A percentile compares a stretch with the other conserved stretches of the same genome.
Conservation (phyloP, 768 basidiomycete genomes). For the Calvatia gigantea region DNA sequence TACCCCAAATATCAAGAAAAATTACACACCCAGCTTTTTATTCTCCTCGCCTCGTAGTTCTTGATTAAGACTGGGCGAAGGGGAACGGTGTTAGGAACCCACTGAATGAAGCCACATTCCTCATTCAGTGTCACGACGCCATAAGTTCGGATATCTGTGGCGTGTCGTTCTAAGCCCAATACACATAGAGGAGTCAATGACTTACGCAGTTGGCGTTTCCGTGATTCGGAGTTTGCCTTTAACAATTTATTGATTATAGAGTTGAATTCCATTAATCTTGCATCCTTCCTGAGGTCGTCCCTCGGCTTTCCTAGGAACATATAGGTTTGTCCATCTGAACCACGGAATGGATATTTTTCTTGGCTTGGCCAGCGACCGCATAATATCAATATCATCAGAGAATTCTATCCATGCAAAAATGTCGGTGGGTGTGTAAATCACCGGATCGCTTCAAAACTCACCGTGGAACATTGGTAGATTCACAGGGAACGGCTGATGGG, state of each 20-base stretch:
- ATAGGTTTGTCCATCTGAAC: conserved; percentile 80
- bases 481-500: conserved; percentile 78
- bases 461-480: conserved; percentile 75
- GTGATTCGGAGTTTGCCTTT: conserved; percentile 90
- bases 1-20: neutral
- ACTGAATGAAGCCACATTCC: conserved; percentile 96
- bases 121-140: conserved; percentile 98
- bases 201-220: conserved; percentile 86
- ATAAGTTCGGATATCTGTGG: conserved; percentile 90
- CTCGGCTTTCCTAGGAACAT: conserved; percentile 95
- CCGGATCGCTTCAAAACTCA: conserved; percentile 30
- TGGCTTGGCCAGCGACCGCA: conserved; percentile 88
- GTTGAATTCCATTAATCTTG: conserved; percentile 96
- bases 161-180: neutral
- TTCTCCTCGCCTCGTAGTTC: conserved; percentile 50
- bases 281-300: conserved; percentile 97
- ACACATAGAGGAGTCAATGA: conserved; percentile 12
- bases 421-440: no score
- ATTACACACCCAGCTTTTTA: conserved; percentile 38
- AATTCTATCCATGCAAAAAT: conserved; percentile 48
- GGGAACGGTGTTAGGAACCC: conserved; percentile 92
- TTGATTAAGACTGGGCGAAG: conserved; percentile 72
- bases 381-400: conserved; percentile 80
- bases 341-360: conserved; percentile 84
- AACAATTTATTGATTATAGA: conserved; percentile 95